Percentiles rank a stretch among this genome's conserved stretches.
These are phyloP conservation scores for Leccinum rimulosum DNA, from an alignment of 768 basidiomycete genomes.

Conservation along the genomic window DNA sequence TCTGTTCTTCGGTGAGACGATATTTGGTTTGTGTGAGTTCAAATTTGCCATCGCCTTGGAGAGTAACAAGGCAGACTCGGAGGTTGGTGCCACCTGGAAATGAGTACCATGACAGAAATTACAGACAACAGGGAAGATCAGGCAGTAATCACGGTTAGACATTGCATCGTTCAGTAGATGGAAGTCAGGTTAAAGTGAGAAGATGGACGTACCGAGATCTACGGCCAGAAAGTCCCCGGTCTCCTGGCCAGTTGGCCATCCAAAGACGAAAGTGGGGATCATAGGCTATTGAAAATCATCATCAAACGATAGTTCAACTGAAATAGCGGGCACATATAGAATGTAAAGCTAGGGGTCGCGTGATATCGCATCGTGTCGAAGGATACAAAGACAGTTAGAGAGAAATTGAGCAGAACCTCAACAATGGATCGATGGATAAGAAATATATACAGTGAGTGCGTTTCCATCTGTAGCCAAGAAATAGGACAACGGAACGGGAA, in stretches of 20 bases:
- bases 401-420: neutral
- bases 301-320: slow-evolving; percentile 8
- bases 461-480: slow-evolving; percentile 4
- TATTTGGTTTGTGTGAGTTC: slow-evolving; percentile 98
- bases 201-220: slow-evolving; percentile 62
- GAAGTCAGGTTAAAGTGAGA: neutral
- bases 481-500: slow-evolving; percentile 6
- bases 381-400: neutral
- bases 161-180: neutral
- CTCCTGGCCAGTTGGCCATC: slow-evolving; percentile 91
- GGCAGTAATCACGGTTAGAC: neutral
- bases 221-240: slow-evolving; percentile 87
- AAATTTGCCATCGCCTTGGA: slow-evolving; percentile 93
- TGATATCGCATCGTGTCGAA: neutral
- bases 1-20: slow-evolving; percentile 95
- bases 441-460: neutral
- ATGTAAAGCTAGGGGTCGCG: neutral
- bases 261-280: slow-evolving; percentile 97
- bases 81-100: slow-evolving; percentile 86
- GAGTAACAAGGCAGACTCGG: slow-evolving; percentile 94
- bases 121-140: neutral
- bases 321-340: slow-evolving; percentile 1
- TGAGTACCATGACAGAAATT: neutral
- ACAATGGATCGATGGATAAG: neutral
- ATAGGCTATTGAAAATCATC: slow-evolving; percentile 57